Conservation (phyloP, 2,329 filamentous ascomycete species). For the Magnaporthiopsis rhizophila region DNA sequence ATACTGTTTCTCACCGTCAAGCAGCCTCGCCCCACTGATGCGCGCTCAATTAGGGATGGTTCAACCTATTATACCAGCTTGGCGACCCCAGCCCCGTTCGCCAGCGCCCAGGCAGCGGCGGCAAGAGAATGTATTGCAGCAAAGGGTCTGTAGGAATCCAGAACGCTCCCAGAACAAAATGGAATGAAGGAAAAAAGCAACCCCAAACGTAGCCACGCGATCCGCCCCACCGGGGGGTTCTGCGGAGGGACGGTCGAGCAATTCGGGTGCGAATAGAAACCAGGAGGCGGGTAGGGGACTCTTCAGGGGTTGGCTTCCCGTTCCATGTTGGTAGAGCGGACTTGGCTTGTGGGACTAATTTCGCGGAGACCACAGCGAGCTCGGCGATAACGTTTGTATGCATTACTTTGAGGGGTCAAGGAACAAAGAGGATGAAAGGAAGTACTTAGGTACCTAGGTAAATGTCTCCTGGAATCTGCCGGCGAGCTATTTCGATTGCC, state of each 20-base stretch:
- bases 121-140: not conserved
- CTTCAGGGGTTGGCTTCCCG: not conserved
- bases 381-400: not conserved
- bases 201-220: not conserved
- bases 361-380: not conserved
- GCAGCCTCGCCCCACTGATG: not conserved
- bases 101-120: not conserved
- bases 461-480: no score
- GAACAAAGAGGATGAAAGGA: not conserved
- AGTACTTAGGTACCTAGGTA: no score
- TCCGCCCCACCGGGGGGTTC: not conserved
- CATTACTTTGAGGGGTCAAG: not conserved
- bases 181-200: no score
- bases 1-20: not conserved
- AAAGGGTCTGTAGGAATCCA: not conserved
- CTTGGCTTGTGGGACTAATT: not conserved
- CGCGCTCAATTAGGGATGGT: not conserved
- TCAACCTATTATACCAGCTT: not conserved
- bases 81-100: not conserved
- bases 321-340: not conserved
- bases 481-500: no score
- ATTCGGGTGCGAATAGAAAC: not conserved
- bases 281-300: not conserved
- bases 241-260: not conserved
- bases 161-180: not conserved